A percentile compares a stretch with the other conserved stretches of the same genome.
phyloP scores from a whole-genome alignment of 1,139 yeast species.

The Geotrichum macrosporum region DNA sequence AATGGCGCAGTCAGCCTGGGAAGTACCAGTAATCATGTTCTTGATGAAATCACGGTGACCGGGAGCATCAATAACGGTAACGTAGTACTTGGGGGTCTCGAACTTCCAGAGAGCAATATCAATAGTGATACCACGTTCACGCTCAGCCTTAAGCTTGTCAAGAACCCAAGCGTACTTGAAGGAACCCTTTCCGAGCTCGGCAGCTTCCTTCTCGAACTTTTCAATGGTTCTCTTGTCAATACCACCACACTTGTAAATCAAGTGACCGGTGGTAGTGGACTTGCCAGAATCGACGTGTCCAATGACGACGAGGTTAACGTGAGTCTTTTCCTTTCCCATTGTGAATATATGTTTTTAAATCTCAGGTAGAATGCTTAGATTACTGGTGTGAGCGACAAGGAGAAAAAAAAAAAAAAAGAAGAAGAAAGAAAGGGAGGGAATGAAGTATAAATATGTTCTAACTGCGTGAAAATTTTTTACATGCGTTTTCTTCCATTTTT shows the following conservation, averaged over 20 bases:
- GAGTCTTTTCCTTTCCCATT: conserved; percentile 87
- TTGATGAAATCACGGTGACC: conserved; percentile 97
- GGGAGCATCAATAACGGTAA: conserved; percentile 91
- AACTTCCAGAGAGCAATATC: conserved; percentile 94
- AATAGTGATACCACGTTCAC: conserved; percentile 96
- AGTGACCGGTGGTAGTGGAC: conserved; percentile 98
- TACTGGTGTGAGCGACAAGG: too few species aligned
- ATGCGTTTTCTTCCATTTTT: not conserved
- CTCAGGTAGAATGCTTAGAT: conserved; percentile 45
- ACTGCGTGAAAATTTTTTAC: not conserved
- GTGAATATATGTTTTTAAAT: conserved; percentile 39
- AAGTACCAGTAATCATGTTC: conserved; percentile 92
- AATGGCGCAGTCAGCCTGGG: conserved; percentile 91
- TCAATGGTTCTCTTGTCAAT: conserved; percentile 97
- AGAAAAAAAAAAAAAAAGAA: conserved; percentile 29
- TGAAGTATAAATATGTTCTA: conserved; percentile 8
- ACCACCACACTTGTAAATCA: conserved; percentile 93
- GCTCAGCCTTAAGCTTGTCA: conserved; percentile 93
- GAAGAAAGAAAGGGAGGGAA: conserved; percentile 8
- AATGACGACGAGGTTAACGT: conserved; percentile 98
- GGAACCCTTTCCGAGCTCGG: conserved; percentile 97
- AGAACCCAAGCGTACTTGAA: conserved; percentile 98
- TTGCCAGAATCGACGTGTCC: conserved; percentile 99
- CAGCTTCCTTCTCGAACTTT: conserved; percentile 98
- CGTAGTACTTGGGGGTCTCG: conserved; percentile 92